Conservation (phyloP, 1,284 basidiomycete genomes). For the Cryptococcus sp. region DNA sequence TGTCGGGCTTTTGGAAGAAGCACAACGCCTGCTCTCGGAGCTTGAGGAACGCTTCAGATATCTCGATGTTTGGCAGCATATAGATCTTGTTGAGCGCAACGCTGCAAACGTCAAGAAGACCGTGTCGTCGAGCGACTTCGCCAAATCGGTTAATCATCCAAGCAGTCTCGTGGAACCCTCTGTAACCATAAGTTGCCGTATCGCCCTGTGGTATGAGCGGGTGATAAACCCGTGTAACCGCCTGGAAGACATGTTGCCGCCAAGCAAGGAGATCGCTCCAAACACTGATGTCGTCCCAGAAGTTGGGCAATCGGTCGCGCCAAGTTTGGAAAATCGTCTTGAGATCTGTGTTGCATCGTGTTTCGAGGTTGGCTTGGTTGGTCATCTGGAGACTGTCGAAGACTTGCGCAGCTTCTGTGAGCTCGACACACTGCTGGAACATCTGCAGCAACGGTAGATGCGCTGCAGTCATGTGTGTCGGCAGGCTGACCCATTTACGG, state of each 20-base stretch:
- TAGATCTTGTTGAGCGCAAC: conserved; percentile 96
- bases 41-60: conserved; percentile 98
- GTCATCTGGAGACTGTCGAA: conserved; percentile 89
- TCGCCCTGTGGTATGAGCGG: conserved; percentile 69
- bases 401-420: conserved; percentile 93
- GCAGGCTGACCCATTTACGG: conserved; percentile 92
- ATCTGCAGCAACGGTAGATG: conserved; percentile 94
- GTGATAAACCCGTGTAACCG: conserved; percentile 97
- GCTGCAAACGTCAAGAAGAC: conserved; percentile 94
- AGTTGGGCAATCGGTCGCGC: conserved; percentile 94
- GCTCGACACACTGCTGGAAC: conserved; percentile 98
- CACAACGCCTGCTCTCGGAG: conserved; percentile 98
- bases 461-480: conserved; percentile 77
- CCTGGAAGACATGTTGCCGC: conserved; percentile 85
- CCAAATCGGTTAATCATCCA: conserved; percentile 99
- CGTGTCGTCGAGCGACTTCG: conserved; percentile 98
- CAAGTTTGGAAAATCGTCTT: conserved; percentile 96
- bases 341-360: conserved; percentile 83
- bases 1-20: conserved; percentile 93
- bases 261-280: conserved; percentile 99
- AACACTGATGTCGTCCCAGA: conserved; percentile 96
- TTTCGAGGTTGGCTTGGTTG: conserved; percentile 85
- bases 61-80: conserved; percentile 98
- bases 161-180: conserved; percentile 99
- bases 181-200: conserved; percentile 80